These are phyloP conservation scores for Podila clonocystis DNA, from an alignment of 192 early-diverging fungal species.

Conservation along the genomic window DNA sequence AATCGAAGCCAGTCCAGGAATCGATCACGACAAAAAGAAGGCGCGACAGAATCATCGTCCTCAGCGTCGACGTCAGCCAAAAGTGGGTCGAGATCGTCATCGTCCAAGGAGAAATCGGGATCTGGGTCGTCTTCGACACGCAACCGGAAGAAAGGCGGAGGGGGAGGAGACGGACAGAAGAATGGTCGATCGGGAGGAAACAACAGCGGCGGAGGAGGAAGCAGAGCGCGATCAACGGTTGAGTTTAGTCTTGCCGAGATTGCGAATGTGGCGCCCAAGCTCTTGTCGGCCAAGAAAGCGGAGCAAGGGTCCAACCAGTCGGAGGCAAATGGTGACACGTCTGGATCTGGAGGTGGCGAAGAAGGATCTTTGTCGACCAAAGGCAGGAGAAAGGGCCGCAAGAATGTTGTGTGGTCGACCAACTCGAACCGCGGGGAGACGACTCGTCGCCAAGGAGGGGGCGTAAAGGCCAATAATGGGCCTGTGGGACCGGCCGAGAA, in stretches of 20 bases:
- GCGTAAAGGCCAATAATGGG: neutral
- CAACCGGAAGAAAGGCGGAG: constrained; percentile 20
- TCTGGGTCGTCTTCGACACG: constrained; percentile 9
- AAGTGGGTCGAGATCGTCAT: neutral
- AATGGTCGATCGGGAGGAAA: constrained; percentile 6
- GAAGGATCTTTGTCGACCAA: neutral
- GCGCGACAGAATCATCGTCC: constrained; percentile 7
- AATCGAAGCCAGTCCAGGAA: constrained; percentile 22
- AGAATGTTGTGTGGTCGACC: neutral
- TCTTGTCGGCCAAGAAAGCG: constrained; percentile 5
- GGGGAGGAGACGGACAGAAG: constrained; percentile 6
- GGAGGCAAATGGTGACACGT: neutral
- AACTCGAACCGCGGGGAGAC: constrained; percentile 1
- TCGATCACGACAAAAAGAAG: constrained; percentile 10
- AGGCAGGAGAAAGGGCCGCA: neutral
- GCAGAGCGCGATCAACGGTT: constrained; percentile 24
- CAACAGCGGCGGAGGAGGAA: constrained; percentile 3
- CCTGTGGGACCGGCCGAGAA: constrained; percentile 6
- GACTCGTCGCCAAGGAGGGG: constrained; percentile 3
- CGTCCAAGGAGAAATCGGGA: constrained; percentile 17
- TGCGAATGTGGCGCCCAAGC: constrained; percentile 34
- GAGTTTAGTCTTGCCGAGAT: constrained; percentile 45
- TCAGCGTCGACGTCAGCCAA: neutral
- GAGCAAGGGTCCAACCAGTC: constrained; percentile 1
- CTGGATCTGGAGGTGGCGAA: neutral